Conservation (phyloP, 176 grass and related monocot species). For the Aechmea fasciata region DNA sequence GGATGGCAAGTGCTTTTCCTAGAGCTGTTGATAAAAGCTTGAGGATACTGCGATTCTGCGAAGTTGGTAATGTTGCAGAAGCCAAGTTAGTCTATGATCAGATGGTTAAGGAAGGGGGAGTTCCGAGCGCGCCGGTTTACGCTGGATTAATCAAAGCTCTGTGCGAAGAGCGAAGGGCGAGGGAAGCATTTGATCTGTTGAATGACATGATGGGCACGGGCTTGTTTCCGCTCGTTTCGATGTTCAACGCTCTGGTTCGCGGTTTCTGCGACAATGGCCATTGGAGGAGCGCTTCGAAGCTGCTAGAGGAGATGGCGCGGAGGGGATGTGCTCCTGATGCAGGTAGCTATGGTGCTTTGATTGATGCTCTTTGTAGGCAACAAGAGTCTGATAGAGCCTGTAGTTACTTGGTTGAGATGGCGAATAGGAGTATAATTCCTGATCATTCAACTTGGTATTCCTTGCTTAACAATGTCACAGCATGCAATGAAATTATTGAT, state of each 20-base stretch:
- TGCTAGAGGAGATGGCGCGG: slow-evolving; percentile 27
- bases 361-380: slow-evolving; percentile 16
- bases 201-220: slow-evolving; percentile 26
- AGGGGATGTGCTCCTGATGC: slow-evolving; percentile 16
- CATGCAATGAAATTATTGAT: background rate
- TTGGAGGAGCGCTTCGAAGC: slow-evolving; percentile 11
- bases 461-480: slow-evolving; percentile 21
- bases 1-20: slow-evolving; percentile 27
- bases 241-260: slow-evolving; percentile 25
- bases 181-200: slow-evolving; percentile 29
- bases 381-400: slow-evolving; percentile 24
- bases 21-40: slow-evolving; percentile 25
- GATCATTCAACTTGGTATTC: slow-evolving; percentile 21
- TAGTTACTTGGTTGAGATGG: slow-evolving; percentile 16
- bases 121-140: slow-evolving; percentile 30
- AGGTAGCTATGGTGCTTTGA: slow-evolving; percentile 13
- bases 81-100: slow-evolving; percentile 25
- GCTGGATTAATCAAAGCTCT: slow-evolving; percentile 20
- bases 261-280: slow-evolving; percentile 25
- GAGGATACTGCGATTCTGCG: slow-evolving; percentile 23
- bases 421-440: slow-evolving; percentile 17
- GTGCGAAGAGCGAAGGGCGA: slow-evolving; percentile 14
- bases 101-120: slow-evolving; percentile 24
- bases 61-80: slow-evolving; percentile 13
- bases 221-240: slow-evolving; percentile 12